A percentile compares a stretch with the other conserved stretches of the same genome.
phyloP scores from a whole-genome alignment of 768 basidiomycete species.

The Leucosporidium yakuticum region DNA sequence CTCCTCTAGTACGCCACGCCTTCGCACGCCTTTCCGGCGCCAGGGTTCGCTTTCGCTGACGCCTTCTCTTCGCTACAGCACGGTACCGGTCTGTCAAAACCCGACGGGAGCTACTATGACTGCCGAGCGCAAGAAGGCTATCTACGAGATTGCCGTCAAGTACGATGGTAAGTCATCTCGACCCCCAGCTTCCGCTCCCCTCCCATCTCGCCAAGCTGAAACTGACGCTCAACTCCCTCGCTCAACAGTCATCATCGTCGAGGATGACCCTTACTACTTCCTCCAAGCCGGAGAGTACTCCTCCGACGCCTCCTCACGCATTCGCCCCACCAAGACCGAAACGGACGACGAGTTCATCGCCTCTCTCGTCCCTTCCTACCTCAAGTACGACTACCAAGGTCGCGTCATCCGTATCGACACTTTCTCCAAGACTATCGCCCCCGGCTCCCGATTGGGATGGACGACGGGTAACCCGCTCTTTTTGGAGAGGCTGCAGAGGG shows the following conservation, averaged over 20 bases:
- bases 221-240: too few relatives aligned
- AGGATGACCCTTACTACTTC: conserved; percentile 80
- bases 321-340: conserved; percentile 36
- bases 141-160: conserved; percentile 76
- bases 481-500: conserved; percentile 66
- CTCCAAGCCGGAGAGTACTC: conserved; percentile 59
- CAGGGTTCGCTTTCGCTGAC: not conserved
- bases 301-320: conserved; percentile 35
- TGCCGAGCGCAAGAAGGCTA: conserved; percentile 60
- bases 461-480: conserved; percentile 51
- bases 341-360: conserved; percentile 45
- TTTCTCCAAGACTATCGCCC: conserved; percentile 72
- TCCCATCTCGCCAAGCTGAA: too few relatives aligned
- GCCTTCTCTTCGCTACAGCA: not conserved
- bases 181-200: too few relatives aligned
- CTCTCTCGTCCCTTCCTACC: conserved; percentile 40
- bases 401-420: conserved; percentile 77
- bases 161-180: conserved; percentile 49
- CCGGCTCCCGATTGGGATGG: conserved; percentile 72
- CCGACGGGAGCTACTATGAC: conserved; percentile 70
- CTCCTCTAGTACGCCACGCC: conserved; percentile 52
- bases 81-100: conserved; percentile 68
- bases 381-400: conserved; percentile 67
- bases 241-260: conserved; percentile 58
- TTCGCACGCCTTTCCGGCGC: not conserved